A percentile compares a stretch with the other conserved stretches of the same genome.
Conservation (phyloP, 805 yeast species). For the Candida jianshihensis region DNA sequence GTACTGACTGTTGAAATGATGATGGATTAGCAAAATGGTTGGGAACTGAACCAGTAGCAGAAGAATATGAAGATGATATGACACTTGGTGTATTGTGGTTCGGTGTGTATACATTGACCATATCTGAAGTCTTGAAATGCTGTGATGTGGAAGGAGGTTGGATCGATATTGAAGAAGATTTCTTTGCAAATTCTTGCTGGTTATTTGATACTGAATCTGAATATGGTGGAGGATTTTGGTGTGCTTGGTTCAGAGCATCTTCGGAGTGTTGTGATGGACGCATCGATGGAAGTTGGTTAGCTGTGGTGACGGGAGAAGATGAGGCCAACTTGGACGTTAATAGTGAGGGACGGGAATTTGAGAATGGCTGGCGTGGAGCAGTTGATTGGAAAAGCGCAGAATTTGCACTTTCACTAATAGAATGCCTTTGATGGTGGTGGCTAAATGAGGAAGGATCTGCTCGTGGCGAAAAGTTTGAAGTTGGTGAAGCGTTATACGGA, state of each 20-base stretch:
- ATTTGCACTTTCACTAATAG: conserved; percentile 10
- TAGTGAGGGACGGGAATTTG: conserved; percentile 19
- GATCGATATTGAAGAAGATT: conserved; percentile 20
- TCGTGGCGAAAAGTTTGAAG: conserved; percentile 19
- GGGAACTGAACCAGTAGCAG: conserved; percentile 24
- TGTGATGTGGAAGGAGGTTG: conserved; percentile 23
- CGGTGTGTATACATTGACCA: conserved; percentile 25
- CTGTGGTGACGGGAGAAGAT: conserved; percentile 8
- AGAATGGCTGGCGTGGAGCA: conserved; percentile 9
- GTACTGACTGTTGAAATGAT: conserved; percentile 13
- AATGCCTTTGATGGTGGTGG: conserved; percentile 7
- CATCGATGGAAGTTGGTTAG: conserved; percentile 2
- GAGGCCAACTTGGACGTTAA: conserved; percentile 27
- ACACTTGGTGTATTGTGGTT: conserved; percentile 41
- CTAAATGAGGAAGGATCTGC: conserved; percentile 19
- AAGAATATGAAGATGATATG: conserved; percentile 39
- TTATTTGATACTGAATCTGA: conserved; percentile 2
- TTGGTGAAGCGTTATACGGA: conserved; percentile 16
- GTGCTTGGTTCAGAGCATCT: neutral
- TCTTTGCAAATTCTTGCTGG: conserved; percentile 4
- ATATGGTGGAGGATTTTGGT: neutral
- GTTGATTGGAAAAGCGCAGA: conserved; percentile 3
- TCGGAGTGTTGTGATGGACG: conserved; percentile 4
- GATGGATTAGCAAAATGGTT: conserved; percentile 8
- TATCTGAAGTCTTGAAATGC: conserved; percentile 20